phyloP scores from a whole-genome alignment of 345 rosid genomes.

The Geranium rotundifolium region DNA sequence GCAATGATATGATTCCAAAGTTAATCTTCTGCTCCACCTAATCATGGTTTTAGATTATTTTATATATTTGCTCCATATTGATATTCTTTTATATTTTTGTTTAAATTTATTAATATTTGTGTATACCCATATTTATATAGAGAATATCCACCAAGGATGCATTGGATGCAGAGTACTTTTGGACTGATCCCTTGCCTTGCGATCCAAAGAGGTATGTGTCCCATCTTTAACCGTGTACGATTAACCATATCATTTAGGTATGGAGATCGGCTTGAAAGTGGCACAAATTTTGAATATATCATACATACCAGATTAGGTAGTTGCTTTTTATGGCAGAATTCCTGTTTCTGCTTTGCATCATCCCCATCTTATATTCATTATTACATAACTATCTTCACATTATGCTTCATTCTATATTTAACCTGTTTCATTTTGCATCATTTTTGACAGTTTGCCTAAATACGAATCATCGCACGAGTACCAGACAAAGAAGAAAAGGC shows the following conservation, averaged over 20 bases:
- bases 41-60: too few relatives aligned
- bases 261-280: too few relatives aligned
- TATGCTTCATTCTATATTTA: background rate
- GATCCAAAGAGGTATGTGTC: slow-evolving; percentile 29
- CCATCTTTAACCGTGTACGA: background rate
- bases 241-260: too few relatives aligned
- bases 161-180: slow-evolving; percentile 34
- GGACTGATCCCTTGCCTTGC: slow-evolving; percentile 37
- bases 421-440: background rate
- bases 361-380: too few relatives aligned
- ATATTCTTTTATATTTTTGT: too few relatives aligned
- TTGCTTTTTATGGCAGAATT: background rate
- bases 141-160: slow-evolving; percentile 42
- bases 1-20: too few relatives aligned
- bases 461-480: slow-evolving; percentile 36
- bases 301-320: too few relatives aligned
- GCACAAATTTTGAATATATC: too few relatives aligned
- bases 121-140: slow-evolving; percentile 9
- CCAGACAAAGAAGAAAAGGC: slow-evolving; percentile 38
- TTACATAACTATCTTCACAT: background rate
- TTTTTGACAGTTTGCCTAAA: slow-evolving; percentile 26
- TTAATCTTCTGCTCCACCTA: too few relatives aligned
- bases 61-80: too few relatives aligned
- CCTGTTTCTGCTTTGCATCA: background rate
- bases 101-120: too few relatives aligned